phyloP scores from a whole-genome alignment of 768 basidiomycete genomes.

The Rhizopogon vulgaris region DNA sequence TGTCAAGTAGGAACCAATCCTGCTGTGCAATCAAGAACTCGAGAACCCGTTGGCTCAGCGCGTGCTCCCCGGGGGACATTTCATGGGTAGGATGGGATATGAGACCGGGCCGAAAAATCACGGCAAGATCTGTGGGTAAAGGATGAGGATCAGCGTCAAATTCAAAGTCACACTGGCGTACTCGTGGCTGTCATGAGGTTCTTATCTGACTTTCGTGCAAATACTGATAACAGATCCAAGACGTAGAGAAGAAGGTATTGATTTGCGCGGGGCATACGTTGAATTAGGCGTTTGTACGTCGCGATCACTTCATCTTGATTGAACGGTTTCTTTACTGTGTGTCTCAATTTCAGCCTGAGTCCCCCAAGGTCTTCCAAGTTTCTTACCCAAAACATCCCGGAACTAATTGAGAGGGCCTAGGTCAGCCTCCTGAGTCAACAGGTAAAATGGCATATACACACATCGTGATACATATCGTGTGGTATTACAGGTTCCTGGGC shows the following conservation, averaged over 20 bases:
- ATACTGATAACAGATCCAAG: constrained; percentile 91
- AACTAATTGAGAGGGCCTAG: constrained; percentile 41
- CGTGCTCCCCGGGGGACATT: constrained; percentile 80
- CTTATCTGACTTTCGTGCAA: constrained; percentile 83
- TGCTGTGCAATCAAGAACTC: constrained; percentile 97
- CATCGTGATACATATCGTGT: constrained; percentile 79
- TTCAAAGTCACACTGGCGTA: constrained; percentile 35
- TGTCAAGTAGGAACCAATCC: constrained; percentile 90
- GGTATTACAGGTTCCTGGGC: constrained; percentile 92
- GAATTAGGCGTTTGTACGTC: constrained; percentile 81
- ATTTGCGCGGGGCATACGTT: constrained; percentile 78
- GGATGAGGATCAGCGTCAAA: background rate
- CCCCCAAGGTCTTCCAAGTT: background rate
- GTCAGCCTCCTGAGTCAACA: constrained; percentile 8
- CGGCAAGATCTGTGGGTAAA: constrained; percentile 69
- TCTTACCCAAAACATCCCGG: constrained; percentile 68
- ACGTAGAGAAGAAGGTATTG: constrained; percentile 97
- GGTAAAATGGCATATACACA: constrained; percentile 35
- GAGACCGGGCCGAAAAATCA: constrained; percentile 94
- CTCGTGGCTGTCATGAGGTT: constrained; percentile 96
- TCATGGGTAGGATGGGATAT: constrained; percentile 87
- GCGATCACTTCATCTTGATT: constrained; percentile 69
- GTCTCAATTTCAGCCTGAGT: background rate
- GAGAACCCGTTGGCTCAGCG: constrained; percentile 81
- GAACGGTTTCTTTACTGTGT: constrained; percentile 57